Percentiles rank a stretch among this genome's conserved stretches.
Conservation (phyloP, 176 grass and related monocot genomes). For the Alloteropsis semialata region DNA sequence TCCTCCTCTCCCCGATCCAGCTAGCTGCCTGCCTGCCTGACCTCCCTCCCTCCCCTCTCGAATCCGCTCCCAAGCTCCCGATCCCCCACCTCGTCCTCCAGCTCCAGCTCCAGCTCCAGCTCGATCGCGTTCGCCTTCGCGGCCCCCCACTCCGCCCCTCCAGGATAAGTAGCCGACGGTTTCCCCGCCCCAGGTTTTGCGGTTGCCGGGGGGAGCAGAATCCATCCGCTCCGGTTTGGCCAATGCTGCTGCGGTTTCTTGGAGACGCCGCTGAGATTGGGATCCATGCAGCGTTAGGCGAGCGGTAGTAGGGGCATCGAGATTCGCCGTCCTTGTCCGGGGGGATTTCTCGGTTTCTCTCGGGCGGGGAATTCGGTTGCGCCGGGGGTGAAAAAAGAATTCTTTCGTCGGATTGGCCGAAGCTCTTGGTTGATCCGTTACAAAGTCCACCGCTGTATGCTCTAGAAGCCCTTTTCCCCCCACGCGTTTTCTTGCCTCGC, state of each 20-base stretch:
- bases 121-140: conserved; percentile 28
- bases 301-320: not conserved
- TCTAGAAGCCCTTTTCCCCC: conserved; percentile 18
- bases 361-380: conserved; percentile 1
- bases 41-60: conserved; percentile 4
- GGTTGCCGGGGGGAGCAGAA: not conserved
- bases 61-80: conserved; percentile 10
- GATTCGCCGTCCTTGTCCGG: conserved; percentile 6
- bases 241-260: conserved; percentile 27
- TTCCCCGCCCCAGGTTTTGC: conserved; percentile 17
- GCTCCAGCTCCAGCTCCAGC: not conserved
- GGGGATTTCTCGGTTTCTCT: conserved; percentile 21
- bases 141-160: conserved; percentile 10
- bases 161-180: conserved; percentile 31
- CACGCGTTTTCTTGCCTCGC: conserved; percentile 24
- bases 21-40: conserved; percentile 15
- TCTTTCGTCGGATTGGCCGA: not conserved
- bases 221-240: not conserved
- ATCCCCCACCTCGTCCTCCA: not conserved
- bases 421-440: conserved; percentile 16
- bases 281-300: conserved; percentile 25
- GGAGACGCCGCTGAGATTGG: not conserved
- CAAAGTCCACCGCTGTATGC: not conserved
- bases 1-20: conserved; percentile 38
- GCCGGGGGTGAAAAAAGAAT: not conserved